Evolutionary conservation across 108 stramenopile genomes (phyloP).

Genomic region (Skeletonema grethae): DNA sequence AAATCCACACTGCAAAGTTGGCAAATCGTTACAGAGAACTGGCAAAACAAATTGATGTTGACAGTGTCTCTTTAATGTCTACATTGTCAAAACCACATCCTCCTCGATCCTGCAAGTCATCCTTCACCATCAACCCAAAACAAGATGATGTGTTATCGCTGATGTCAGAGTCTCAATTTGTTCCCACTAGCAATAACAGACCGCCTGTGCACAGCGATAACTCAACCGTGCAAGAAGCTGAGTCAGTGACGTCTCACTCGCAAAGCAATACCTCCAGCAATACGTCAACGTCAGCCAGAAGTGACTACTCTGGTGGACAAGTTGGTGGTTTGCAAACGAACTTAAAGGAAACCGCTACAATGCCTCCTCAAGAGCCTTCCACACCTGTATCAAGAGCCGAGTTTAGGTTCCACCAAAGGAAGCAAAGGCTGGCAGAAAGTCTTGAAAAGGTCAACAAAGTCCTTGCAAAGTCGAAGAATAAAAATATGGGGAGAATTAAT

Average conservation of each 20-base stretch:
- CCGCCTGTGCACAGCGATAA: not conserved
- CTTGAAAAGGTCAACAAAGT: conserved; percentile 37
- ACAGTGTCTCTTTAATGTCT: not conserved
- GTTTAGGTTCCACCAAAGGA: conserved; percentile 27
- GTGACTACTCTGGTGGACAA: not conserved
- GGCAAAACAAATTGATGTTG: not conserved
- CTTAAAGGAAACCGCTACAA: not conserved
- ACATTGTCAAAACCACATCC: conserved; percentile 7
- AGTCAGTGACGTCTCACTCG: not conserved
- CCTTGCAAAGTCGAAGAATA: conserved; percentile 23
- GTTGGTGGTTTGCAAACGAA: not conserved
- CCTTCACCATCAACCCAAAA: conserved; percentile 3
- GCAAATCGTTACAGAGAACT: not conserved
- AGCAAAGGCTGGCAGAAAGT: conserved; percentile 35
- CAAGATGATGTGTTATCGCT: not conserved
- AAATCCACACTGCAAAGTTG: not conserved
- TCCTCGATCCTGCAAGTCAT: not conserved
- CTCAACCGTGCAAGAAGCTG: not conserved
- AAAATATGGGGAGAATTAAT: not conserved
- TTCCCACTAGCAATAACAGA: not conserved
- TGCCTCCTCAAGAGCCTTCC: conserved; percentile 21
- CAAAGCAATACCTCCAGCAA: not conserved
- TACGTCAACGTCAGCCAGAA: not conserved
- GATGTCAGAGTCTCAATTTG: not conserved
- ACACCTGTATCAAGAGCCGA: conserved; percentile 43